Percentiles rank a stretch among this genome's conserved stretches.
Conservation (phyloP, 139 green algal genomes). For the Pseudopediastrum boryanum region DNA sequence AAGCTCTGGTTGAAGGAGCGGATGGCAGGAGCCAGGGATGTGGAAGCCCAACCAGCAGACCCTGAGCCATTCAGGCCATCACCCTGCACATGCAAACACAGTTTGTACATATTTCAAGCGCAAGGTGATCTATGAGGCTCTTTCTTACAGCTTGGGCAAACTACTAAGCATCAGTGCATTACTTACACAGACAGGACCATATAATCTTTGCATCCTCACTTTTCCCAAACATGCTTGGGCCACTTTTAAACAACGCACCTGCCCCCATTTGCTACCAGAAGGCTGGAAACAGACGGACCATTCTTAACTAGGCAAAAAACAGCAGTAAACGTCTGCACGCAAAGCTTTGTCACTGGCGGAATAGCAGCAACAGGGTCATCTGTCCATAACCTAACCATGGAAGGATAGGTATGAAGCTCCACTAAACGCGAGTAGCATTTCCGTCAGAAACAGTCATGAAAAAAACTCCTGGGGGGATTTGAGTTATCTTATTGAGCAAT, state of each 20-base stretch:
- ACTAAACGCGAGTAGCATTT: too few relatives aligned
- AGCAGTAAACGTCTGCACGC: too few relatives aligned
- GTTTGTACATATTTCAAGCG: background rate
- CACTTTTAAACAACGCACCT: background rate
- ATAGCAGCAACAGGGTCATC: too few relatives aligned
- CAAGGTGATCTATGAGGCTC: background rate
- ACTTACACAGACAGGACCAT: background rate
- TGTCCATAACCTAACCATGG: too few relatives aligned
- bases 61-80: too few relatives aligned
- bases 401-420: too few relatives aligned
- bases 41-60: conserved; percentile 44
- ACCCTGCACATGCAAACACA: conserved; percentile 13
- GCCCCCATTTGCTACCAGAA: background rate
- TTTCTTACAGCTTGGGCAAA: background rate
- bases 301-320: too few relatives aligned
- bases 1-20: conserved; percentile 50
- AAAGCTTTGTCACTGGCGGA: too few relatives aligned
- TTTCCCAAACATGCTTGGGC: background rate
- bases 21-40: conserved; percentile 44
- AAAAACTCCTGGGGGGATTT: too few relatives aligned
- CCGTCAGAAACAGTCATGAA: too few relatives aligned
- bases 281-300: too few relatives aligned
- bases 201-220: background rate
- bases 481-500: too few relatives aligned
- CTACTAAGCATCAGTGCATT: background rate